These are phyloP conservation scores for Yamadazyma endophytica DNA, from an alignment of 805 yeast species.

Conservation along the genomic window DNA sequence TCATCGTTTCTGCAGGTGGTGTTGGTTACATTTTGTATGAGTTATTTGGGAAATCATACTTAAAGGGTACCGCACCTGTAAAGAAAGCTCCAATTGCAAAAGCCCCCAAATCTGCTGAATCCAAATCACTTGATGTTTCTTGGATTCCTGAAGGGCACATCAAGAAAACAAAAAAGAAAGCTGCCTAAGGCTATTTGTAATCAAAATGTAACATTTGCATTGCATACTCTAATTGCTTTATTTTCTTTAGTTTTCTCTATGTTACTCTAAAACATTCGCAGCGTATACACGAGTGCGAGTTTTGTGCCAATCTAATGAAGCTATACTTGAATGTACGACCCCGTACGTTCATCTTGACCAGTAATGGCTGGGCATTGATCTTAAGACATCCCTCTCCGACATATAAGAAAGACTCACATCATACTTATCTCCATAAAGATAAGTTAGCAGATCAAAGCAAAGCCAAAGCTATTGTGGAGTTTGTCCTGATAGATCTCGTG, in stretches of 20 bases:
- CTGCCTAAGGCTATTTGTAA: conserved; percentile 7
- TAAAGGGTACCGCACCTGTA: conserved; percentile 31
- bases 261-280: background rate
- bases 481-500: conserved; percentile 39
- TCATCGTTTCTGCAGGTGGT: conserved; percentile 46
- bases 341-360: conserved; percentile 63
- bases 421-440: conserved; percentile 4
- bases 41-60: conserved; percentile 43
- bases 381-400: conserved; percentile 46
- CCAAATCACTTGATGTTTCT: conserved; percentile 37
- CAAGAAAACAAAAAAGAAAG: conserved; percentile 28
- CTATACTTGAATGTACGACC: conserved; percentile 62
- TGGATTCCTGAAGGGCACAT: conserved; percentile 61
- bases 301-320: conserved; percentile 38
- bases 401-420: conserved; percentile 9
- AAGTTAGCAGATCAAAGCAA: background rate
- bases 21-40: conserved; percentile 46
- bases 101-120: conserved; percentile 13
- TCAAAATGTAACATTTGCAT: background rate
- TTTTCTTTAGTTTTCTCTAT: background rate
- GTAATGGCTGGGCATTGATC: conserved; percentile 55
- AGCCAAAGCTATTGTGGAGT: conserved; percentile 46
- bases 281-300: background rate
- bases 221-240: background rate
- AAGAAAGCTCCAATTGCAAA: conserved; percentile 19